These are phyloP conservation scores for Pyrus communis DNA, from an alignment of 306 rosid genomes.

Conservation along the genomic window DNA sequence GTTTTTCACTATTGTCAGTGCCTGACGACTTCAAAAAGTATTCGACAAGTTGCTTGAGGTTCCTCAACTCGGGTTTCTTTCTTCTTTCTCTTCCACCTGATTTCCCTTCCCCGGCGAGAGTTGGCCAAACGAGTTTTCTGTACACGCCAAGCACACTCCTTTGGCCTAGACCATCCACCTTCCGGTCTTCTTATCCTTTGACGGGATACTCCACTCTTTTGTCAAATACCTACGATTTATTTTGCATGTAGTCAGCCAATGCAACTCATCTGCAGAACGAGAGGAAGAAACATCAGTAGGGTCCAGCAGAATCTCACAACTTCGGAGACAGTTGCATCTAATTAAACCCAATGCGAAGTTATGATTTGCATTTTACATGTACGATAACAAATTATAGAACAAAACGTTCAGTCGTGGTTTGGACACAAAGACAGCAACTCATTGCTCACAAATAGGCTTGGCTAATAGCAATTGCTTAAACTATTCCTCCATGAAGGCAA, in stretches of 20 bases:
- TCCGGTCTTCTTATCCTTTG: slow-evolving; percentile 10
- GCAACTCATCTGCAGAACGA: slow-evolving; percentile 32
- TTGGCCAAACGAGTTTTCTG: neutral
- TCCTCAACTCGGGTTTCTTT: neutral
- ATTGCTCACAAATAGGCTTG: neutral
- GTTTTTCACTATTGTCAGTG: neutral
- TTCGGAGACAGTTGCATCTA: neutral
- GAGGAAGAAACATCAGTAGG: neutral
- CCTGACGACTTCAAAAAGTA: neutral
- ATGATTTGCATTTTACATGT: neutral
- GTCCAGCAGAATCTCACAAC: neutral
- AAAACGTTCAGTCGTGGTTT: neutral
- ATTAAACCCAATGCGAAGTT: neutral
- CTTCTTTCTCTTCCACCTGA: neutral
- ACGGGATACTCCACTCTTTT: neutral
- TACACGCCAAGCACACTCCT: slow-evolving; percentile 3
- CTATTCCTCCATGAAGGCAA: neutral
- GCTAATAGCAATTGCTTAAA: neutral
- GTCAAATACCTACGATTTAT: slow-evolving; percentile 12
- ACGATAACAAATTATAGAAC: neutral
- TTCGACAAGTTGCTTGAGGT: neutral
- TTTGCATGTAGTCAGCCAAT: slow-evolving; percentile 22
- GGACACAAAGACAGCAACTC: neutral
- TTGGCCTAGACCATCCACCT: slow-evolving; percentile 8
- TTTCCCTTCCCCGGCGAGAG: neutral